Evolutionary conservation across 73 alveolate genomes (phyloP).

Genomic region (Effrenium voratum): DNA sequence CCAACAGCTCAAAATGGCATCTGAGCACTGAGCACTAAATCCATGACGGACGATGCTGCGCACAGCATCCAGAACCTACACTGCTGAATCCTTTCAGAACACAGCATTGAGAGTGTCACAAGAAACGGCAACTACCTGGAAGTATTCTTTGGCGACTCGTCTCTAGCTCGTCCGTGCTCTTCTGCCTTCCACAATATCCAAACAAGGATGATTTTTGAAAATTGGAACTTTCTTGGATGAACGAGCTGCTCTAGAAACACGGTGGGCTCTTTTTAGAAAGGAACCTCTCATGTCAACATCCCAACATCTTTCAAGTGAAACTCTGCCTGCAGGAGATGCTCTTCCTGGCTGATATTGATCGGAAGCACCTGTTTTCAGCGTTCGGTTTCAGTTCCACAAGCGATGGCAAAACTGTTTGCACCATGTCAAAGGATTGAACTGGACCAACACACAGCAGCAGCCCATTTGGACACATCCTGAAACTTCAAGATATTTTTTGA

Average conservation of each 20-base stretch:
- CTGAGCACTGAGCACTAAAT: background rate
- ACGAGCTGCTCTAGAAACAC: conserved; percentile 25
- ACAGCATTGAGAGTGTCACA: too few relatives aligned
- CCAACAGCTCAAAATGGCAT: background rate
- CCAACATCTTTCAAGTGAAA: conserved; percentile 15
- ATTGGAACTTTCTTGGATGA: conserved; percentile 24
- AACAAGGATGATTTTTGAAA: conserved; percentile 5
- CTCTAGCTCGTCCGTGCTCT: conserved; percentile 24
- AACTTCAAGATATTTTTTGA: background rate
- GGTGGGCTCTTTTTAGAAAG: conserved; percentile 23
- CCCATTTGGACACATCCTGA: conserved; percentile 17
- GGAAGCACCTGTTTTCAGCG: conserved; percentile 33
- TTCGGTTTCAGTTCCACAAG: conserved; percentile 29
- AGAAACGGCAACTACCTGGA: conserved; percentile 1
- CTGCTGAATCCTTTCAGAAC: background rate
- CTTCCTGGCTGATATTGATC: conserved; percentile 29
- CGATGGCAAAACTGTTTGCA: conserved; percentile 29
- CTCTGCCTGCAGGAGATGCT: conserved; percentile 22
- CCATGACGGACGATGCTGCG: conserved; percentile 6
- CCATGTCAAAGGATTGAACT: conserved; percentile 26
- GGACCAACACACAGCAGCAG: conserved; percentile 35
- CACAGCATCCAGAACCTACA: conserved; percentile 1
- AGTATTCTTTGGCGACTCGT: conserved; percentile 4
- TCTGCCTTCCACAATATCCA: conserved; percentile 10
- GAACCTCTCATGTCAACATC: conserved; percentile 29